A percentile compares a stretch with the other conserved stretches of the same genome.
These are phyloP conservation scores for Phytophthora multivora DNA, from an alignment of 352 stramenopile genomes.

Conservation along the genomic window DNA sequence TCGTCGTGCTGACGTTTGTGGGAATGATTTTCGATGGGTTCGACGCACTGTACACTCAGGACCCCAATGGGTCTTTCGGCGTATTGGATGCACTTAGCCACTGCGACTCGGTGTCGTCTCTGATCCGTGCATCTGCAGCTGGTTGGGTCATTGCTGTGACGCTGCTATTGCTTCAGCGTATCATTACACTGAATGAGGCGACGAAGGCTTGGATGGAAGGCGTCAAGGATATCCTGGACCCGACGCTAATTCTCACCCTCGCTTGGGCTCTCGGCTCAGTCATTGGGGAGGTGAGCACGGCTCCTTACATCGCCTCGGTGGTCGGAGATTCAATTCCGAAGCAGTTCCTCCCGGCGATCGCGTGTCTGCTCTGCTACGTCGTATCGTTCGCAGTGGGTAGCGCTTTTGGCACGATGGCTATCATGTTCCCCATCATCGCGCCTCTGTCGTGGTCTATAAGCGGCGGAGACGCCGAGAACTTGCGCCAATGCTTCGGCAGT, in stretches of 20 bases:
- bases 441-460: conserved; percentile 86
- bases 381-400: conserved; percentile 92
- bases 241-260: conserved; percentile 89
- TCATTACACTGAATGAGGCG: conserved; percentile 87
- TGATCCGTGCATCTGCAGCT: conserved; percentile 79
- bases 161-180: conserved; percentile 77
- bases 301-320: conserved; percentile 81
- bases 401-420: conserved; percentile 91
- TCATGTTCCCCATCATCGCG: conserved; percentile 93
- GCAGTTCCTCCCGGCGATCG: conserved; percentile 81
- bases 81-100: conserved; percentile 78
- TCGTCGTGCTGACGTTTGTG: conserved; percentile 84
- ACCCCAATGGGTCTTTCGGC: conserved; percentile 53
- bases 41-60: conserved; percentile 42
- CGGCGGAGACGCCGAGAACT: conserved; percentile 75
- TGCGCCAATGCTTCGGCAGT: conserved; percentile 88
- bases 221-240: conserved; percentile 92
- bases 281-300: conserved; percentile 86
- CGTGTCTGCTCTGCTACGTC: conserved; percentile 85
- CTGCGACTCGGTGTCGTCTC: conserved; percentile 75
- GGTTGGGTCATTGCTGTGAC: conserved; percentile 77
- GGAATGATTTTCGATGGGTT: conserved; percentile 90
- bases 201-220: conserved; percentile 91
- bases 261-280: conserved; percentile 89
- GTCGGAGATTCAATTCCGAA: conserved; percentile 76